phyloP scores from a whole-genome alignment of 2,329 filamentous ascomycete genomes.

The Colletotrichum brevisporum region DNA sequence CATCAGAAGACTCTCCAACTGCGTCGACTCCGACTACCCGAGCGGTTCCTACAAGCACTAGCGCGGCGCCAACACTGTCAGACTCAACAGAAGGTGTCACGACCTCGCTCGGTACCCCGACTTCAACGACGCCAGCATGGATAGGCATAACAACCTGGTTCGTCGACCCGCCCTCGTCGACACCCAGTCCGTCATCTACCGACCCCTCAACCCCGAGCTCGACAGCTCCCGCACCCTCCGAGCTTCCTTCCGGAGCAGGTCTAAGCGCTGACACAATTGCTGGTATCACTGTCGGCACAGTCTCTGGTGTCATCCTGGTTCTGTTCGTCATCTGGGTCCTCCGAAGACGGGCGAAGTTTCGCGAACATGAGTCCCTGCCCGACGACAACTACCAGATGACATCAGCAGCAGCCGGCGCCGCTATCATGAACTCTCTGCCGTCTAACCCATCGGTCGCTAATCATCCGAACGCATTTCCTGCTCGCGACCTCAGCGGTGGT shows the following conservation, averaged over 20 bases:
- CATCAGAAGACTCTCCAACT: neutral
- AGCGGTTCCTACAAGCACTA: neutral
- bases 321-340: slow-evolving; percentile 43
- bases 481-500: slow-evolving; percentile 28
- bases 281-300: slow-evolving; percentile 46
- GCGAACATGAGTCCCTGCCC: slow-evolving; percentile 32
- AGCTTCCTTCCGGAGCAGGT: slow-evolving; percentile 12
- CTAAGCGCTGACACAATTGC: slow-evolving; percentile 48
- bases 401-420: slow-evolving; percentile 14
- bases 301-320: slow-evolving; percentile 45
- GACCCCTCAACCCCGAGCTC: slow-evolving; percentile 10
- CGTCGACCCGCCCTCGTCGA: neutral
- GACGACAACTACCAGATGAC: slow-evolving; percentile 39
- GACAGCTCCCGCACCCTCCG: slow-evolving; percentile 12
- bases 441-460: neutral
- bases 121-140: neutral
- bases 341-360: slow-evolving; percentile 39
- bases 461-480: slow-evolving; percentile 3
- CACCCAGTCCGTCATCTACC: slow-evolving; percentile 17
- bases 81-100: neutral
- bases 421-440: slow-evolving; percentile 1
- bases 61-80: neutral
- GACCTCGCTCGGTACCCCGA: neutral
- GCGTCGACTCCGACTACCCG: neutral
- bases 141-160: neutral